Conservation (phyloP, 192 early-diverging fungal genomes). For the Spinellus fusiger region DNA sequence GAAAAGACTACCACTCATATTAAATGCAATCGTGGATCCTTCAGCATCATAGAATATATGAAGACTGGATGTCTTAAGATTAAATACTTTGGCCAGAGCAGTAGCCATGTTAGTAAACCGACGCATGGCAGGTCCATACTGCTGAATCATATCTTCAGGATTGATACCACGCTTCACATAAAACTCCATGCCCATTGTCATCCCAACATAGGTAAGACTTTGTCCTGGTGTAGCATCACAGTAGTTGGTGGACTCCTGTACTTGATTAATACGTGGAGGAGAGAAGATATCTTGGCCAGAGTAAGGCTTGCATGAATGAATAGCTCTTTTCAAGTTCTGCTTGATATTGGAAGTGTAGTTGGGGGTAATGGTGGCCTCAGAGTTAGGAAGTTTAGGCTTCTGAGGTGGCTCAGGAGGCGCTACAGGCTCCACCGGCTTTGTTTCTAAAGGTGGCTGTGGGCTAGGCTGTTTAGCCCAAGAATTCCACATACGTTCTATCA, state of each 20-base stretch:
- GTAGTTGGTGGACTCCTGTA: conserved; percentile 27
- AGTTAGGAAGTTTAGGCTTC: conserved; percentile 15
- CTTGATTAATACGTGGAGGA: conserved; percentile 24
- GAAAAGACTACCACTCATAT: conserved; percentile 67
- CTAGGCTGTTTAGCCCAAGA: conserved; percentile 3
- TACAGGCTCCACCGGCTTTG: not conserved
- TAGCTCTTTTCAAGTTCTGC: conserved; percentile 26
- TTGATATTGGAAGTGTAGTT: conserved; percentile 23
- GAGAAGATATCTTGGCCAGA: conserved; percentile 26
- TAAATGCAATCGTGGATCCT: conserved; percentile 75
- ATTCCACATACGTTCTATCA: conserved; percentile 12
- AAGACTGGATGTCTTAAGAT: conserved; percentile 44
- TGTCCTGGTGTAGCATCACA: conserved; percentile 48
- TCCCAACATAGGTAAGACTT: conserved; percentile 37
- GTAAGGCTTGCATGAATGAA: conserved; percentile 32
- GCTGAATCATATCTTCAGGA: conserved; percentile 33
- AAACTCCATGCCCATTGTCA: conserved; percentile 30
- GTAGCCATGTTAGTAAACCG: conserved; percentile 40
- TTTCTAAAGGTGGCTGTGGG: not conserved
- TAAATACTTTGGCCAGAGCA: conserved; percentile 54
- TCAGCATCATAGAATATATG: conserved; percentile 75
- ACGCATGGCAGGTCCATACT: conserved; percentile 25
- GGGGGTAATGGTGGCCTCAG: conserved; percentile 22
- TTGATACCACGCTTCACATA: conserved; percentile 25
- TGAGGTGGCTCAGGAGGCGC: not conserved